Evolutionary conservation across 2,329 filamentous ascomycete species (phyloP).

Genomic region (Ophiocordyceps sinensis): DNA sequence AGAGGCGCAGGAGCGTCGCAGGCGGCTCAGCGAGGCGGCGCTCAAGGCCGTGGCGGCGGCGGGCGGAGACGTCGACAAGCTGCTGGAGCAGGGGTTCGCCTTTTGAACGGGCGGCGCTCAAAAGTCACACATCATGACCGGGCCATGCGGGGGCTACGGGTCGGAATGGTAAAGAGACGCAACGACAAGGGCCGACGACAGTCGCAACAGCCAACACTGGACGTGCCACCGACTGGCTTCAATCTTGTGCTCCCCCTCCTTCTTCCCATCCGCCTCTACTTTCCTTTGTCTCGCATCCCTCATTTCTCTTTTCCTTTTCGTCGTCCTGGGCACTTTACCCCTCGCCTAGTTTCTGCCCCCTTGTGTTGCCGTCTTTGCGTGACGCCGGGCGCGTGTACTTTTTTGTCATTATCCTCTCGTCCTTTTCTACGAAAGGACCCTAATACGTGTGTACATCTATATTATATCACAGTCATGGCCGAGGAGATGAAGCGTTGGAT

Average conservation of each 20-base stretch:
- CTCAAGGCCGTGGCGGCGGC: conserved; percentile 54
- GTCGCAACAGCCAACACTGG: background rate
- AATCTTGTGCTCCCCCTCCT: background rate
- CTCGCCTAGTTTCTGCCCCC: too few species aligned
- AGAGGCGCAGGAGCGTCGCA: conserved; percentile 66
- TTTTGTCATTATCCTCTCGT: background rate
- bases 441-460: too few species aligned
- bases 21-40: conserved; percentile 53
- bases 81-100: conserved; percentile 35
- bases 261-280: background rate
- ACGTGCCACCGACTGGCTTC: too few species aligned
- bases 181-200: background rate
- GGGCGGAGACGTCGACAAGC: conserved; percentile 48
- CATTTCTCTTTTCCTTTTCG: background rate
- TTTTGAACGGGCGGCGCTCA: conserved; percentile 15
- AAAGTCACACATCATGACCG: background rate
- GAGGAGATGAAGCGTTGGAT: too few species aligned
- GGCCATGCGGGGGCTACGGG: background rate
- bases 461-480: too few species aligned
- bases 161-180: background rate
- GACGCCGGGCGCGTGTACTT: background rate
- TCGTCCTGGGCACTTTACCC: too few species aligned
- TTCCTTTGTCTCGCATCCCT: background rate
- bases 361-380: too few species aligned
- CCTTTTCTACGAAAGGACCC: background rate